Conservation (phyloP, 2,329 filamentous ascomycete genomes). For the Emydomyces testavorans region DNA sequence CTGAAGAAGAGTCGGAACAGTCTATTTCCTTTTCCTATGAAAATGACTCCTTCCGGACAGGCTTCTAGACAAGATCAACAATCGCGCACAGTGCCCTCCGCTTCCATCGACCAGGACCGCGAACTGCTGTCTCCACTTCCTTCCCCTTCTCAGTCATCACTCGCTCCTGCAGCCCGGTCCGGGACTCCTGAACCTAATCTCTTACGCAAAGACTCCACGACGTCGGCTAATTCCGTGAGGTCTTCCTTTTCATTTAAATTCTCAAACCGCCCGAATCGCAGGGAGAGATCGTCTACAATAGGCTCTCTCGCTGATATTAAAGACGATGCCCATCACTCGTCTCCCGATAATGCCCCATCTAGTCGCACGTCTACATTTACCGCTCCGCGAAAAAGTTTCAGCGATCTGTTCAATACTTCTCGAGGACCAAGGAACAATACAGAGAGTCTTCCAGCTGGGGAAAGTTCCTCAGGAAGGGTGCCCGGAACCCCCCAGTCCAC, state of each 20-base stretch:
- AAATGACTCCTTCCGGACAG: slow-evolving; percentile 42
- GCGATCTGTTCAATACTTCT: slow-evolving; percentile 68
- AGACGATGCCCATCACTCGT: slow-evolving; percentile 56
- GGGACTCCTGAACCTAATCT: slow-evolving; percentile 36
- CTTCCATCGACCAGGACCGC: slow-evolving; percentile 22
- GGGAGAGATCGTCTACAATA: slow-evolving; percentile 79
- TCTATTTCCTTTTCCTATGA: slow-evolving; percentile 81
- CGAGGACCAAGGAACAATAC: slow-evolving; percentile 70
- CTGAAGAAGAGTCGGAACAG: slow-evolving; percentile 63
- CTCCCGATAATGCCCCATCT: slow-evolving; percentile 47
- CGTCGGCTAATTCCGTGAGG: slow-evolving; percentile 53
- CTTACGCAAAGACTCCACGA: slow-evolving; percentile 49
- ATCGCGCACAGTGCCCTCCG: slow-evolving; percentile 15
- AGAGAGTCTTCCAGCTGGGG: slow-evolving; percentile 50
- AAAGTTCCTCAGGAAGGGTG: slow-evolving; percentile 42
- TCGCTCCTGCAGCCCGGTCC: slow-evolving; percentile 40
- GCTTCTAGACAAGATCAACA: slow-evolving; percentile 13
- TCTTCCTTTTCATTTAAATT: slow-evolving; percentile 47
- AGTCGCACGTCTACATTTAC: slow-evolving; percentile 70
- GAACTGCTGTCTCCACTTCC: slow-evolving; percentile 33
- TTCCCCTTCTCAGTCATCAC: slow-evolving; percentile 43
- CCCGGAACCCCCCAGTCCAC: slow-evolving; percentile 46
- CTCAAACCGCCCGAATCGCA: slow-evolving; percentile 47
- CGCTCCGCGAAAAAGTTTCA: slow-evolving; percentile 79
- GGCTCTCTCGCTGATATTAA: slow-evolving; percentile 67